Evolutionary conservation across 768 basidiomycete genomes (phyloP).

Genomic region (Trichaptum fuscoviolaceum): DNA sequence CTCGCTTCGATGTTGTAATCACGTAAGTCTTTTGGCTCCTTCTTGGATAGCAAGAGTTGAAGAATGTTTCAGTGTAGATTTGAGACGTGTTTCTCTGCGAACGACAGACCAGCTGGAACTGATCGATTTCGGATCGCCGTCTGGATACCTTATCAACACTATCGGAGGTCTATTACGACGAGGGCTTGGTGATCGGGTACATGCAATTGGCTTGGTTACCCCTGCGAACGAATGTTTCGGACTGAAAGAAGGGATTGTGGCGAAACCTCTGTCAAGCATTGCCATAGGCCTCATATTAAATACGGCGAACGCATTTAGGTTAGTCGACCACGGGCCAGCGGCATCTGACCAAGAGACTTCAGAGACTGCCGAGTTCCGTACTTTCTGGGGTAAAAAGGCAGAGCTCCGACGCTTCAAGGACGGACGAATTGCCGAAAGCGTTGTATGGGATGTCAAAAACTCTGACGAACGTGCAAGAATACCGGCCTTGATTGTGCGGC

Average conservation of each 20-base stretch:
- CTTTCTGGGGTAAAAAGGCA: conserved; percentile 88
- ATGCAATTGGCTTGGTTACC: conserved; percentile 53
- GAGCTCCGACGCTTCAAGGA: conserved; percentile 96
- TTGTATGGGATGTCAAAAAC: conserved; percentile 91
- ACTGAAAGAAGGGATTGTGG: conserved; percentile 40
- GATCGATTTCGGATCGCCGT: conserved; percentile 57
- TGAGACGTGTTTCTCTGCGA: background rate
- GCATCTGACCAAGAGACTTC: conserved; percentile 44
- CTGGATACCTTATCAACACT: conserved; percentile 49
- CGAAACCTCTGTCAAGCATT: conserved; percentile 32
- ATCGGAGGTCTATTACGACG: conserved; percentile 46
- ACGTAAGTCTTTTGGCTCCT: conserved; percentile 35
- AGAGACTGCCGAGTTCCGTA: conserved; percentile 58
- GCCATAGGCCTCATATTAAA: conserved; percentile 75
- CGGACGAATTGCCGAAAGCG: conserved; percentile 84
- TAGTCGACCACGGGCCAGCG: conserved; percentile 89
- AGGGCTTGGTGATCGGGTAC: conserved; percentile 71
- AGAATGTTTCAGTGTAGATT: background rate
- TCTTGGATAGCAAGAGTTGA: background rate
- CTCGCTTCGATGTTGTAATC: conserved; percentile 71
- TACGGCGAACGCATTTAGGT: conserved; percentile 64
- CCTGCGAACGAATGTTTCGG: conserved; percentile 9
- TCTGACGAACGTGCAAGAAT: conserved; percentile 77
- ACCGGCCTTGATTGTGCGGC: conserved; percentile 65
- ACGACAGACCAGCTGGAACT: background rate